Conservation (phyloP, 73 alveolate genomes). For the Symbiodinium pilosum region DNA sequence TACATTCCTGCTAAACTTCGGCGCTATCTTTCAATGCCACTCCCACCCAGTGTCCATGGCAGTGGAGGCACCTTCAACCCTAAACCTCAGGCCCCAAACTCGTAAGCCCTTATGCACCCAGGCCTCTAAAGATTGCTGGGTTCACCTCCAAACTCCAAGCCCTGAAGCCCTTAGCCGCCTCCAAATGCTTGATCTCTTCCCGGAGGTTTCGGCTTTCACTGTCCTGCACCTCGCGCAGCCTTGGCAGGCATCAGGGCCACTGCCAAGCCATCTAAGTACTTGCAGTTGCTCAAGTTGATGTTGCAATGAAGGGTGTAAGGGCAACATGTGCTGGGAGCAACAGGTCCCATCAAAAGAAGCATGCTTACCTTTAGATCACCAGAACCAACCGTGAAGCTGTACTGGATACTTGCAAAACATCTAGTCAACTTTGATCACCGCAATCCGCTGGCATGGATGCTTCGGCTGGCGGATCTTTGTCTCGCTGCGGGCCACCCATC, state of each 20-base stretch:
- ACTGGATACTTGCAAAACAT: background rate
- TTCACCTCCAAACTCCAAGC: background rate
- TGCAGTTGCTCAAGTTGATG: background rate
- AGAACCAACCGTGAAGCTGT: background rate
- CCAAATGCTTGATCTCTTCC: conserved; percentile 21
- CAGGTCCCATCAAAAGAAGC: background rate
- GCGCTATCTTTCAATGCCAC: background rate
- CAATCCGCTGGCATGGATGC: background rate
- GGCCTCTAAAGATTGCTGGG: background rate
- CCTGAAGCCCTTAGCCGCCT: conserved; percentile 3
- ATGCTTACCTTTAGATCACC: background rate
- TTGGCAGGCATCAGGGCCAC: background rate
- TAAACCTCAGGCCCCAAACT: background rate
- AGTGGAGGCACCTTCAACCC: background rate
- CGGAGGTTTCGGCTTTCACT: conserved; percentile 9
- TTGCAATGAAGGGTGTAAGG: background rate
- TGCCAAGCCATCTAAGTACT: background rate
- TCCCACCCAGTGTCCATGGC: background rate
- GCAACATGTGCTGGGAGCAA: background rate
- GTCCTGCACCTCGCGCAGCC: conserved; percentile 69
- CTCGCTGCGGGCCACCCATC: background rate
- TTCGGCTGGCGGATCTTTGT: background rate
- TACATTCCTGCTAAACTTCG: background rate
- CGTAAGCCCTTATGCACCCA: background rate
- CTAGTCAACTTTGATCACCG: background rate